Conservation (phyloP, 768 basidiomycete species). For the Postia placenta region DNA sequence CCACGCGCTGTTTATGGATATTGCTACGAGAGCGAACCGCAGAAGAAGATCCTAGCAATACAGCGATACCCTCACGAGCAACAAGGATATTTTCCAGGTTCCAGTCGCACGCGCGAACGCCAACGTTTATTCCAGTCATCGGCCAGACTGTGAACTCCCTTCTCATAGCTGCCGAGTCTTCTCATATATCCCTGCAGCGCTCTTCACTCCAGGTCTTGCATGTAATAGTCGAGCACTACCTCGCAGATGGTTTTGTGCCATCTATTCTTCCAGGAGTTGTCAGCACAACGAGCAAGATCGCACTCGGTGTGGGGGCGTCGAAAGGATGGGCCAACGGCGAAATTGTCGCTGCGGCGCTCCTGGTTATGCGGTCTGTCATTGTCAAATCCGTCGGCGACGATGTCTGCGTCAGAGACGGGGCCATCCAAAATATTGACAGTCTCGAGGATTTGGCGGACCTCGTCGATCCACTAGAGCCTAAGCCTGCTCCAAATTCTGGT, state of each 20-base stretch:
- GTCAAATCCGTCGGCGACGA: slow-evolving; percentile 60
- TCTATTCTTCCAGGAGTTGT: slow-evolving; percentile 81
- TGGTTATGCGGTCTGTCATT: slow-evolving; percentile 49
- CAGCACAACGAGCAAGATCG: slow-evolving; percentile 68
- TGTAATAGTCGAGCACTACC: slow-evolving; percentile 43
- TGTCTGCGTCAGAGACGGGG: slow-evolving; percentile 57
- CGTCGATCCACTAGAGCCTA: slow-evolving; percentile 2
- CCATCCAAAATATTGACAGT: slow-evolving; percentile 44
- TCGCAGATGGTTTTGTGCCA: slow-evolving; percentile 48
- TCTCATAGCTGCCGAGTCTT: slow-evolving; percentile 52
- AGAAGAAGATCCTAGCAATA: slow-evolving; percentile 30
- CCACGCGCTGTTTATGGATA: slow-evolving; percentile 56
- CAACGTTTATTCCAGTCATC: slow-evolving; percentile 64
- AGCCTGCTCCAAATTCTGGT: not conserved
- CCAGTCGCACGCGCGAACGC: slow-evolving; percentile 31
- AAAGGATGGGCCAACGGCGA: slow-evolving; percentile 75
- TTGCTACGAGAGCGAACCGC: slow-evolving; percentile 50
- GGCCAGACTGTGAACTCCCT: slow-evolving; percentile 79
- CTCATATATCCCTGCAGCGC: slow-evolving; percentile 54
- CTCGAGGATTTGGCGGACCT: slow-evolving; percentile 57
- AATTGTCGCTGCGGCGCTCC: slow-evolving; percentile 50
- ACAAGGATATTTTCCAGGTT: slow-evolving; percentile 33
- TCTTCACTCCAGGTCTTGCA: slow-evolving; percentile 54
- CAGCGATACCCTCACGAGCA: slow-evolving; percentile 8
- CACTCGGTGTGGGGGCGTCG: slow-evolving; percentile 44